phyloP scores from a whole-genome alignment of 108 stramenopile species.

The Bacterosira constricta region DNA sequence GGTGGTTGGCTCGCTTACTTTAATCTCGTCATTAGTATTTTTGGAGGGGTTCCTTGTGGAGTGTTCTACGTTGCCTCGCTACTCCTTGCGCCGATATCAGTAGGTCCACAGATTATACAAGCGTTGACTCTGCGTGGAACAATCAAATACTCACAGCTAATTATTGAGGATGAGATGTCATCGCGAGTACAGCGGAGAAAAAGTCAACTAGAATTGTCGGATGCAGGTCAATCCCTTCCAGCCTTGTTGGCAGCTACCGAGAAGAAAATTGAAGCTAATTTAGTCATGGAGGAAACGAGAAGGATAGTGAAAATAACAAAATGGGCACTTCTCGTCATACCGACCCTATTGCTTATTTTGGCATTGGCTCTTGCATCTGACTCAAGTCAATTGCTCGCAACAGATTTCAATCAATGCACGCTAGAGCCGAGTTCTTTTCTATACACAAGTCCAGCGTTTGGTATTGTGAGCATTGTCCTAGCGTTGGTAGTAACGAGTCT shows the following conservation, averaged over 20 bases:
- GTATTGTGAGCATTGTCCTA: conserved; percentile 7
- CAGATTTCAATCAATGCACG: conserved; percentile 19
- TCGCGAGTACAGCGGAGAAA: conserved; percentile 20
- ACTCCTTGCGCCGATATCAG: conserved; percentile 27
- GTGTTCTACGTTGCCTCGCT: conserved; percentile 31
- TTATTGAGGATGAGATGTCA: conserved; percentile 22
- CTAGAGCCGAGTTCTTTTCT: conserved; percentile 8
- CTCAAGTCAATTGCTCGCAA: conserved; percentile 7
- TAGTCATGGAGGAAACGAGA: conserved; percentile 8
- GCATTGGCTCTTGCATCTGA: conserved; percentile 5
- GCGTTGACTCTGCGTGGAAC: conserved; percentile 17
- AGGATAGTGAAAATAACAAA: conserved; percentile 8
- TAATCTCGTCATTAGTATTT: conserved; percentile 30
- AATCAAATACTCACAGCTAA: conserved; percentile 3
- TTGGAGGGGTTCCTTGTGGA: conserved; percentile 26
- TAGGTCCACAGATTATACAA: conserved; percentile 40
- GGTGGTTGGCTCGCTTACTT: conserved; percentile 53
- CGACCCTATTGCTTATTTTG: conserved; percentile 8
- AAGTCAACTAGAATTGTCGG: neutral
- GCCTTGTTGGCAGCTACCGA: conserved; percentile 23
- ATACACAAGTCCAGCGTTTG: conserved; percentile 17
- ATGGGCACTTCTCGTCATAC: neutral
- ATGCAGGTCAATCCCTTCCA: neutral
- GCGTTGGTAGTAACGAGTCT: conserved; percentile 6
- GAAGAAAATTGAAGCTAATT: conserved; percentile 20